Percentiles rank a stretch among this genome's conserved stretches.
Evolutionary conservation across 2,329 filamentous ascomycete species (phyloP).

Genomic region (Coleophoma crateriformis): DNA sequence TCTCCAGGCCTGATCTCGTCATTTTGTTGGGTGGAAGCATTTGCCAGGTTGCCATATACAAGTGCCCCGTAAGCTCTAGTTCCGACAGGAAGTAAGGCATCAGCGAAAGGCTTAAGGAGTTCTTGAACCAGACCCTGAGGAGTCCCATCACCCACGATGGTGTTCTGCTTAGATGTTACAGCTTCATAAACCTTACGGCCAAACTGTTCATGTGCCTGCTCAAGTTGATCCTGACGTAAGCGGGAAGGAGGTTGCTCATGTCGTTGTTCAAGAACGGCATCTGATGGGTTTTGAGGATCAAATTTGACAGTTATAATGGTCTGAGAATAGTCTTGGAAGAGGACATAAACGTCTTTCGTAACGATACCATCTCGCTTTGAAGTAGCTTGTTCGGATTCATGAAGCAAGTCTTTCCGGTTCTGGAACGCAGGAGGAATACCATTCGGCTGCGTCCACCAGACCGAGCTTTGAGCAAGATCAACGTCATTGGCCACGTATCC

Average conservation of each 20-base stretch:
- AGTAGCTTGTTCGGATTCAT: slow-evolving; percentile 74
- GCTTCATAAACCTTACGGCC: slow-evolving; percentile 72
- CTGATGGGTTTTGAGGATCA: slow-evolving; percentile 66
- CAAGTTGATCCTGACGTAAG: slow-evolving; percentile 88
- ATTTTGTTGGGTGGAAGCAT: slow-evolving; percentile 82
- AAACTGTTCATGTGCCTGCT: slow-evolving; percentile 75
- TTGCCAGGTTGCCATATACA: slow-evolving; percentile 92
- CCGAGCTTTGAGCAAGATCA: slow-evolving; percentile 66
- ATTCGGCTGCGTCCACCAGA: slow-evolving; percentile 85
- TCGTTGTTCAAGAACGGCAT: slow-evolving; percentile 74
- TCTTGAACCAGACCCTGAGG: slow-evolving; percentile 74
- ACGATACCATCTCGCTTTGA: slow-evolving; percentile 64
- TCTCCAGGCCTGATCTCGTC: slow-evolving; percentile 94
- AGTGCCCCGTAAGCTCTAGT: slow-evolving; percentile 84
- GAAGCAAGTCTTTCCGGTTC: slow-evolving; percentile 75
- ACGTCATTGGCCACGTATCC: slow-evolving; percentile 86
- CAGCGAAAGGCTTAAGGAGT: slow-evolving; percentile 66
- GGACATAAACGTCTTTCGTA: slow-evolving; percentile 76
- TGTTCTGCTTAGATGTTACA: slow-evolving; percentile 67
- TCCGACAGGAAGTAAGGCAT: slow-evolving; percentile 79
- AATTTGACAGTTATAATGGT: slow-evolving; percentile 80
- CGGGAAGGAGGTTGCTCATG: slow-evolving; percentile 79
- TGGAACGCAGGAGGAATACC: slow-evolving; percentile 77
- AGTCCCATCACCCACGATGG: slow-evolving; percentile 77
- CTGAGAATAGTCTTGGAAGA: slow-evolving; percentile 95